phyloP scores from a whole-genome alignment of 495 filamentous ascomycete species.

The Oidiodendron maius region DNA sequence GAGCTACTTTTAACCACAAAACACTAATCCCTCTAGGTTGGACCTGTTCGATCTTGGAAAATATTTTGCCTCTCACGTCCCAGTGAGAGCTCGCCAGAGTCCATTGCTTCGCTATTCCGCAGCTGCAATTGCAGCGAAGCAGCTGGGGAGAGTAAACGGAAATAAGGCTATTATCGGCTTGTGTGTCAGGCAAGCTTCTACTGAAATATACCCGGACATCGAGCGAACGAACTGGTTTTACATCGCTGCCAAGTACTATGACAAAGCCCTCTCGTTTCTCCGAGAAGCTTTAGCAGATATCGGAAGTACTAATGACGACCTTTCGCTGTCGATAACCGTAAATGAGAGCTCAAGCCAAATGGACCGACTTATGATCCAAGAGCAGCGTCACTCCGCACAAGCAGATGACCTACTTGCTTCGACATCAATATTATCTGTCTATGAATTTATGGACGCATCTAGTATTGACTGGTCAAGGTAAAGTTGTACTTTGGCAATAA shows the following conservation, averaged over 20 bases:
- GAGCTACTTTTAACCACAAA: no score
- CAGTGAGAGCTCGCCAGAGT: constrained; percentile 45
- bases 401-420: constrained; percentile 55
- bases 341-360: neutral
- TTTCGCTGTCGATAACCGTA: neutral
- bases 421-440: constrained; percentile 54
- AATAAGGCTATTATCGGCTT: constrained; percentile 40
- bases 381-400: constrained; percentile 15
- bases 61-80: constrained; percentile 52
- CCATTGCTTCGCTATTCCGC: constrained; percentile 52
- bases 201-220: constrained; percentile 35
- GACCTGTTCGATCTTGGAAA: constrained; percentile 51
- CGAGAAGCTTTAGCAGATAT: constrained; percentile 42
- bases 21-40: constrained; percentile 40
- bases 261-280: constrained; percentile 51
- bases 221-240: constrained; percentile 43
- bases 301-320: neutral
- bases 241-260: constrained; percentile 52
- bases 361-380: no score
- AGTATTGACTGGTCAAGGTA: constrained; percentile 52
- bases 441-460: constrained; percentile 54
- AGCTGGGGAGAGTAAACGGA: constrained; percentile 45
- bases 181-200: constrained; percentile 38
- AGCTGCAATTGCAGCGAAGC: constrained; percentile 52
- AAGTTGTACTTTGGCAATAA: constrained; percentile 52